phyloP scores from a whole-genome alignment of 768 basidiomycete genomes.

The Auricularia sp. region DNA sequence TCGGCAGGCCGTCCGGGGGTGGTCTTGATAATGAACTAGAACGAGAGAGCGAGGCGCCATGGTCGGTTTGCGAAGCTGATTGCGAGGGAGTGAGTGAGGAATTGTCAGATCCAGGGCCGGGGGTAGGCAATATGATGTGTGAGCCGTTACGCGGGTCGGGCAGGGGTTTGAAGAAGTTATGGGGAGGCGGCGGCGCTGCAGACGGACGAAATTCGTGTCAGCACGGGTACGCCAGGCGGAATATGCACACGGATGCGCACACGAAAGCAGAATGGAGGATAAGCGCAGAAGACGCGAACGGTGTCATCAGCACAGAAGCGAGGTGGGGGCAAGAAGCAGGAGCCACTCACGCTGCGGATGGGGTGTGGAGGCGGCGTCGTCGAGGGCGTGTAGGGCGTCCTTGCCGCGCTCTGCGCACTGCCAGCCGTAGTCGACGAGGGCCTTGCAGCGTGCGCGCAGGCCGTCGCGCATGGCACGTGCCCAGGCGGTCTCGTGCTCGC shows the following conservation, averaged over 20 bases:
- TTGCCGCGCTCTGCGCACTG: conserved; percentile 60
- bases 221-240: neutral
- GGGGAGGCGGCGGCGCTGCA: neutral
- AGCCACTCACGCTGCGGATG: conserved; percentile 3
- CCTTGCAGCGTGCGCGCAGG: conserved; percentile 49
- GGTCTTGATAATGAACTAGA: neutral
- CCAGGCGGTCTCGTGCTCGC: conserved; percentile 44
- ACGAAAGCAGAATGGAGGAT: neutral
- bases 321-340: conserved; percentile 1
- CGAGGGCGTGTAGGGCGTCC: conserved; percentile 43
- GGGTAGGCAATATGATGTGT: neutral
- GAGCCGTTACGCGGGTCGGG: conserved; percentile 3
- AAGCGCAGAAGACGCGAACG: conserved; percentile 4
- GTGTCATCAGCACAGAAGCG: neutral
- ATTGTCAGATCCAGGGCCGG: neutral
- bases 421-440: conserved; percentile 60
- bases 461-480: conserved; percentile 51
- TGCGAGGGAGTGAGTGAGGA: conserved; percentile 63
- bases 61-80: conserved; percentile 53
- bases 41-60: neutral
- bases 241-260: neutral
- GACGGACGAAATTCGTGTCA: neutral
- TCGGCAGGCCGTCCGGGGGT: neutral
- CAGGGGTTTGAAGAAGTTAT: conserved; percentile 6
- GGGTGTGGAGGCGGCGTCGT: conserved; percentile 13